Conservation (phyloP, 2,329 filamentous ascomycete genomes). For the Blumeriella jaapii region DNA sequence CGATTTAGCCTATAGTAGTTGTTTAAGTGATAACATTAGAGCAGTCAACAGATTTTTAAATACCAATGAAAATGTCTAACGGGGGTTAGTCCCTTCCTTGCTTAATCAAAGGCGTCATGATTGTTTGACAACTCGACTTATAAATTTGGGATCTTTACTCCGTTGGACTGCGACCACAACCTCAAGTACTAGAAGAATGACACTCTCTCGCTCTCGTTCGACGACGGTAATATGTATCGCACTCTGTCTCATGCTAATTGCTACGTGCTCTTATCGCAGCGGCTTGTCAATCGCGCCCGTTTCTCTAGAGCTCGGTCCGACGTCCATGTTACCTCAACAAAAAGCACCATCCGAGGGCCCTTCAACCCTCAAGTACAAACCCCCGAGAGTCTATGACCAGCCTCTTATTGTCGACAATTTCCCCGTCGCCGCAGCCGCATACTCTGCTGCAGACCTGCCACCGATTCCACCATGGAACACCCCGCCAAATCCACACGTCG, state of each 20-base stretch:
- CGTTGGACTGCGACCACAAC: too few relatives aligned
- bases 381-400: background rate
- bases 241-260: background rate
- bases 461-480: slow-evolving; percentile 35
- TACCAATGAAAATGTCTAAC: too few relatives aligned
- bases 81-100: too few relatives aligned
- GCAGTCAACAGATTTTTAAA: too few relatives aligned
- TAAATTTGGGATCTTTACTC: too few relatives aligned
- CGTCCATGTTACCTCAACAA: background rate
- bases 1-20: too few relatives aligned
- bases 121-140: too few relatives aligned
- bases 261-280: background rate
- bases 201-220: background rate
- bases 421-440: slow-evolving; percentile 15
- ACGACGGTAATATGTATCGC: background rate
- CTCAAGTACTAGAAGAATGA: background rate
- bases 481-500: slow-evolving; percentile 30
- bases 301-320: background rate
- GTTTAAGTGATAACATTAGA: too few relatives aligned
- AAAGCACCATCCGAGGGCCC: background rate
- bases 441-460: slow-evolving; percentile 26
- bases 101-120: too few relatives aligned
- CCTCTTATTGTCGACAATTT: slow-evolving; percentile 21
- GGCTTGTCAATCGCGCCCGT: background rate
- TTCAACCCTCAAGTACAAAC: background rate